phyloP scores from a whole-genome alignment of 129 eudicot genomes.

The Ambrosia artemisiifolia region DNA sequence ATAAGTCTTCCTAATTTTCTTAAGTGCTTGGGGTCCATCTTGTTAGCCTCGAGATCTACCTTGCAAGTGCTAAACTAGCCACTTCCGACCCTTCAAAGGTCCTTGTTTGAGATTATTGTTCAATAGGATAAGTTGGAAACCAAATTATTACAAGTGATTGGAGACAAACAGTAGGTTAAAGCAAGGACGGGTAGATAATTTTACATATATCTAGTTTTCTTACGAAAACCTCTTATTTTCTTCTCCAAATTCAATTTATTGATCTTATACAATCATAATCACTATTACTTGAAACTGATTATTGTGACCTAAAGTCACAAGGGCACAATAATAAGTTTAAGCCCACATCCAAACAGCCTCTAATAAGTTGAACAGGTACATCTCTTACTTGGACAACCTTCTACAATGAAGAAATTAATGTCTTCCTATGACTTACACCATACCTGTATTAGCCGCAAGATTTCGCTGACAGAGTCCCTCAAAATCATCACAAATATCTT shows the following conservation, averaged over 20 bases:
- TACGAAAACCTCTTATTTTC: not conserved
- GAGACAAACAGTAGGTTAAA: not conserved
- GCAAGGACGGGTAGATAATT: not conserved
- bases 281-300: not conserved
- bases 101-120: not conserved
- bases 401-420: not conserved
- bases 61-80: not conserved
- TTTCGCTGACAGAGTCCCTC: constrained; percentile 94
- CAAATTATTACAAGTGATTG: not conserved
- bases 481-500: constrained; percentile 87
- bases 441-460: constrained; percentile 95
- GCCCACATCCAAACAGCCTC: not conserved
- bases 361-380: not conserved
- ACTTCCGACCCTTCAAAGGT: not conserved
- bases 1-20: too few relatives aligned
- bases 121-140: not conserved
- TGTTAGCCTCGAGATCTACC: not conserved
- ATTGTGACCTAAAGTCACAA: not conserved
- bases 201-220: not conserved
- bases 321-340: not conserved
- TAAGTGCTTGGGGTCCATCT: too few relatives aligned
- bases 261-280: not conserved
- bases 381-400: not conserved
- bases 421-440: not conserved
- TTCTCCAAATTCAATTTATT: not conserved